phyloP scores from a whole-genome alignment of 1,284 basidiomycete species.

The Garcileccinum viscosum region DNA sequence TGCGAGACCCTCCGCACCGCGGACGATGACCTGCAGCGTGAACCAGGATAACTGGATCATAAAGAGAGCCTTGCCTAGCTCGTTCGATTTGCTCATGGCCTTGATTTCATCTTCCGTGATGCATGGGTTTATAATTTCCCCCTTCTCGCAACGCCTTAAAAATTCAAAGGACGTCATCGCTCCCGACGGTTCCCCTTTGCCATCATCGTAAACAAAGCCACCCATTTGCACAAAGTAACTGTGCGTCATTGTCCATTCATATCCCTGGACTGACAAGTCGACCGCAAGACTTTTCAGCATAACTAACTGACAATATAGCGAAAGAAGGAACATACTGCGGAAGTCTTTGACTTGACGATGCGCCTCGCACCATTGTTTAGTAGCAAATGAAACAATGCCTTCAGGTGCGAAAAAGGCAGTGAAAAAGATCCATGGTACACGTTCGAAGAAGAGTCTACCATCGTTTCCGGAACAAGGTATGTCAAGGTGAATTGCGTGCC shows the following conservation, averaged over 20 bases:
- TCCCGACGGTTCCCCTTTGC: neutral
- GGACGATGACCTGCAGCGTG: neutral
- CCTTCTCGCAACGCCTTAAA: neutral
- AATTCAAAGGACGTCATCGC: neutral
- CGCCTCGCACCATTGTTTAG: neutral
- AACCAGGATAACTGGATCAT: neutral
- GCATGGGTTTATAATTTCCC: neutral
- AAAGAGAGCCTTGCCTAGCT: neutral
- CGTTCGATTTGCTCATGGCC: neutral
- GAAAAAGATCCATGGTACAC: neutral
- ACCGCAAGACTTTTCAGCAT: neutral
- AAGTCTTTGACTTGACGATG: neutral
- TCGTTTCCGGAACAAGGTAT: neutral
- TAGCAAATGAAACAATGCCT: neutral
- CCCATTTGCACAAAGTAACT: neutral
- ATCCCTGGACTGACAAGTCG: neutral
- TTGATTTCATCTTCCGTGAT: neutral
- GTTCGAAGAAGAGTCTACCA: neutral
- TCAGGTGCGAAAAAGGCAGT: neutral
- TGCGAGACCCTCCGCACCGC: neutral
- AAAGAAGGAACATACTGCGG: neutral
- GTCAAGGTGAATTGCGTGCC: neutral
- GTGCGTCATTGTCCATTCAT: neutral
- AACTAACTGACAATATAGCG: neutral
- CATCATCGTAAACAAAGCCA: neutral